phyloP scores from a whole-genome alignment of 1,139 yeast genomes.

The Protomyces pachydermus region DNA sequence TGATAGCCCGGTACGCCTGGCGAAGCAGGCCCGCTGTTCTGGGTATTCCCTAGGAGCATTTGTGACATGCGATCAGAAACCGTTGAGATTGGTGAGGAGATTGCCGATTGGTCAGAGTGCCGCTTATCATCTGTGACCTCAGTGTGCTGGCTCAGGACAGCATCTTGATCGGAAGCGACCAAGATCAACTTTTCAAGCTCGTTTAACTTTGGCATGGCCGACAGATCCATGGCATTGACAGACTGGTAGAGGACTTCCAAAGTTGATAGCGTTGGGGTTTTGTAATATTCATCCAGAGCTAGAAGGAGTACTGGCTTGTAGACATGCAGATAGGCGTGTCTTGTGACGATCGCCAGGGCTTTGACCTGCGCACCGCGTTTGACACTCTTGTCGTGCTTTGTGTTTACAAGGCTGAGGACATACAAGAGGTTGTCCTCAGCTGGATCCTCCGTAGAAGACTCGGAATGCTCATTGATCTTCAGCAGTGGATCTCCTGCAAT shows the following conservation, averaged over 20 bases:
- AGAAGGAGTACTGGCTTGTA: conserved; percentile 55
- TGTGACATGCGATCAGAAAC: conserved; percentile 6
- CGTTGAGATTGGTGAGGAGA: conserved; percentile 4
- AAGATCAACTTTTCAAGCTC: conserved; percentile 38
- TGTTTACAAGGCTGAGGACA: conserved; percentile 55
- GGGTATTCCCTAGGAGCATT: background rate
- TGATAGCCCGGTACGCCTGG: conserved; percentile 1
- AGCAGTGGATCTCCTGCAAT: conserved; percentile 8
- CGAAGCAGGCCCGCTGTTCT: background rate
- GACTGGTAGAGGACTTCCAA: conserved; percentile 42
- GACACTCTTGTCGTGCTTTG: conserved; percentile 45
- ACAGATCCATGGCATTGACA: conserved; percentile 41
- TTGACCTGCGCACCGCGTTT: conserved; percentile 53
- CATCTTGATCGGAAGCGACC: conserved; percentile 36
- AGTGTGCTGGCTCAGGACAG: conserved; percentile 34
- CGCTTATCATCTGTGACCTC: conserved; percentile 32
- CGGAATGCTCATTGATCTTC: background rate
- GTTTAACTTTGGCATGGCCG: conserved; percentile 37
- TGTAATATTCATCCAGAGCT: conserved; percentile 48
- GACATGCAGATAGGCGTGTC: conserved; percentile 51
- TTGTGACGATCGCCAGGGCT: conserved; percentile 53
- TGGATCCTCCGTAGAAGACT: background rate
- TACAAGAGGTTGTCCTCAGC: conserved; percentile 46
- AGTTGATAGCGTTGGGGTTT: conserved; percentile 35
- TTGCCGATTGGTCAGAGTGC: background rate